Evolutionary conservation across 1,284 basidiomycete species (phyloP).

Genomic region (Albatrellus sp.): DNA sequence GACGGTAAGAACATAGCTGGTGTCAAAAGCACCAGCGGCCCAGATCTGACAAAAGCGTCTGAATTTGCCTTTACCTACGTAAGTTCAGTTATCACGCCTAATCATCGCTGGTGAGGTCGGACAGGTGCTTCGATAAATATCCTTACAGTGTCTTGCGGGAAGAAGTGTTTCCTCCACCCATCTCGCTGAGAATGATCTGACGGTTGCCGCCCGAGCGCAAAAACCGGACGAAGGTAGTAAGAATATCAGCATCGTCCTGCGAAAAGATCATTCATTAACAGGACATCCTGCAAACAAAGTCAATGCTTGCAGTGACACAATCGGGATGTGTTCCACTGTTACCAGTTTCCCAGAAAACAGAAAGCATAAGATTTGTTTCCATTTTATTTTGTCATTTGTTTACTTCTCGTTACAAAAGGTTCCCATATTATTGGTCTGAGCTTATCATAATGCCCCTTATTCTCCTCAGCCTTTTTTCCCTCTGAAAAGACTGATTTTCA

Average conservation of each 20-base stretch:
- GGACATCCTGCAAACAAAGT: slow-evolving; percentile 1
- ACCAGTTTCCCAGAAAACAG: slow-evolving; percentile 29
- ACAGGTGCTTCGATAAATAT: too few species aligned
- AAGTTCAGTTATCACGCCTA: slow-evolving; percentile 30
- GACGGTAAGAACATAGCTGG: slow-evolving; percentile 23
- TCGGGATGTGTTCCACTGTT: slow-evolving; percentile 41
- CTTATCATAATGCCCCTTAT: too few species aligned
- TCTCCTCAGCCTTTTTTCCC: too few species aligned
- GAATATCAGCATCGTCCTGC: slow-evolving; percentile 32
- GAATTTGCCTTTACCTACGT: slow-evolving; percentile 34
- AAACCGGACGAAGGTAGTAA: slow-evolving; percentile 33
- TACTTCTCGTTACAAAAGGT: too few species aligned
- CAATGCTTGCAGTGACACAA: slow-evolving; percentile 24
- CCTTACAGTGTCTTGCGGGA: slow-evolving; percentile 32
- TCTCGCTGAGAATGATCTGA: slow-evolving; percentile 45
- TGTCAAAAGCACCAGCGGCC: slow-evolving; percentile 28
- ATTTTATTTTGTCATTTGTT: too few species aligned
- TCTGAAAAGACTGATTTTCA: too few species aligned
- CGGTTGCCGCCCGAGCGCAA: slow-evolving; percentile 36
- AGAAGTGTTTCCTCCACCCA: slow-evolving; percentile 41
- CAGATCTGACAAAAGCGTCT: slow-evolving; percentile 32
- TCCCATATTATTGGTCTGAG: too few species aligned
- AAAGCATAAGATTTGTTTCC: too few species aligned
- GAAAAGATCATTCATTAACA: neutral
- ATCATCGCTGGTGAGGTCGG: slow-evolving; percentile 2